Percentiles rank a stretch among this genome's conserved stretches.
These are phyloP conservation scores for Malus hybrid DNA, from an alignment of 331 rosid species.

Conservation along the genomic window DNA sequence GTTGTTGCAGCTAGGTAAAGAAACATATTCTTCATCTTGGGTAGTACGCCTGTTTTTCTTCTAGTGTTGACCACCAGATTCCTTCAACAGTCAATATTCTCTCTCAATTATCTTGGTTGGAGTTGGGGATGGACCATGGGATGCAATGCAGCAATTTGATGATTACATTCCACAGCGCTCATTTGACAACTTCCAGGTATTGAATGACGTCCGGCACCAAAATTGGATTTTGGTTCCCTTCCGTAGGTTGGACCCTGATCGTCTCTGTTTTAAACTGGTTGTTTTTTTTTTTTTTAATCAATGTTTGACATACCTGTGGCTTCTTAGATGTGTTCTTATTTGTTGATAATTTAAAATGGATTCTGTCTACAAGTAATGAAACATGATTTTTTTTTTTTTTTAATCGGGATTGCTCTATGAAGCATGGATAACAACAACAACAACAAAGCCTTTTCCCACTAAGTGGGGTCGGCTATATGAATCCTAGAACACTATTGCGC, in stretches of 20 bases:
- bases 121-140: conserved; percentile 99
- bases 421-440: too few species aligned
- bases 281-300: not conserved
- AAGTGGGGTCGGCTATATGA: too few species aligned
- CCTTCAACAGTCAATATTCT: conserved; percentile 60
- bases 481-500: too few species aligned
- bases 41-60: not conserved
- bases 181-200: conserved; percentile 96
- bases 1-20: conserved; percentile 83
- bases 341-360: not conserved
- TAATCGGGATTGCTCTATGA: not conserved
- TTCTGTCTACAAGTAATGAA: not conserved
- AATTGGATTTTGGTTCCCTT: not conserved
- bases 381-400: not conserved
- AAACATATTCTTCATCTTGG: conserved; percentile 5
- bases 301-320: not conserved
- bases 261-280: not conserved
- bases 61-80: conserved; percentile 12
- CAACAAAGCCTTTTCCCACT: too few species aligned
- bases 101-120: conserved; percentile 92
- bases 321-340: not conserved
- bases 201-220: not conserved
- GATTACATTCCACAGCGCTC: conserved; percentile 74
- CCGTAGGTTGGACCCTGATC: not conserved
- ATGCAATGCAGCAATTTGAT: conserved; percentile 77